A percentile compares a stretch with the other conserved stretches of the same genome.
Evolutionary conservation across 176 grass and related monocot genomes (phyloP).

Genomic region (Chrysopogon serrulatus): DNA sequence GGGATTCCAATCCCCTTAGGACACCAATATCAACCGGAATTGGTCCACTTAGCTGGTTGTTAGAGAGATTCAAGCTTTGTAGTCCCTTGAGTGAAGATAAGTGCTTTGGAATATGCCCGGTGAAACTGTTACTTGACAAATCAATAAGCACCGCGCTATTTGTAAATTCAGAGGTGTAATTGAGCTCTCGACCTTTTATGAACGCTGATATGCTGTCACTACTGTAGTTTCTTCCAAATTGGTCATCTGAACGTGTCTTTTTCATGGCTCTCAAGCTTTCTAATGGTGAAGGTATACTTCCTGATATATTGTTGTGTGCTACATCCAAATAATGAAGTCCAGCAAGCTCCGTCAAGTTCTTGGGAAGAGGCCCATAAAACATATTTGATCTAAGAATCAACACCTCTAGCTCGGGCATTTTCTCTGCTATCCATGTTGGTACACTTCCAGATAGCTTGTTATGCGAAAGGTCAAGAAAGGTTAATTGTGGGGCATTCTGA

Average conservation of each 20-base stretch:
- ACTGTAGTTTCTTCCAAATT: neutral
- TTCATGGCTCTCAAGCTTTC: conserved; percentile 20
- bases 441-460: conserved; percentile 35
- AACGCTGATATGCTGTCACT: neutral
- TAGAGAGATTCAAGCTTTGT: neutral
- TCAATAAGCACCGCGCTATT: neutral
- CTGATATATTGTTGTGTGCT: conserved; percentile 41
- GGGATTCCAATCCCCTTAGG: neutral
- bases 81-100: neutral
- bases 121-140: conserved; percentile 18
- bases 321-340: conserved; percentile 33
- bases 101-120: conserved; percentile 5
- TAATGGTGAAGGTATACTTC: conserved; percentile 34
- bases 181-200: neutral
- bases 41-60: too few relatives aligned
- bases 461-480: conserved; percentile 22
- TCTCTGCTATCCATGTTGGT: conserved; percentile 34
- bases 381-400: conserved; percentile 39
- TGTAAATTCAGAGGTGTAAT: neutral
- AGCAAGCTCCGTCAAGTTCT: neutral
- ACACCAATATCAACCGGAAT: neutral
- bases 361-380: conserved; percentile 33
- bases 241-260: neutral
- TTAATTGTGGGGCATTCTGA: neutral
- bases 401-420: neutral